Percentiles rank a stretch among this genome's conserved stretches.
Conservation (phyloP, 495 filamentous ascomycete species). For the Cryomyces minteri region DNA sequence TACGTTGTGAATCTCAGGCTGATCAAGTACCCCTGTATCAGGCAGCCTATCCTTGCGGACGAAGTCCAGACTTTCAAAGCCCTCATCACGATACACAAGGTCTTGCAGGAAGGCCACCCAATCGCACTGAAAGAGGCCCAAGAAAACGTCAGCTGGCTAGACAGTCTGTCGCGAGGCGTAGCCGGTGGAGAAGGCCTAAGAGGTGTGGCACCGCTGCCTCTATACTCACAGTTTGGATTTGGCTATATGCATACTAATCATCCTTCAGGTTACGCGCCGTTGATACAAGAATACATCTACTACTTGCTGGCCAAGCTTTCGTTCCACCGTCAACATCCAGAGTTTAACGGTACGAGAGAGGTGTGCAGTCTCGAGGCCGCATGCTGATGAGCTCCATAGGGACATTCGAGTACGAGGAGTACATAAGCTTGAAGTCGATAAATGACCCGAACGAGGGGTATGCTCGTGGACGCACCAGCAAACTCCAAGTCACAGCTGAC, state of each 20-base stretch:
- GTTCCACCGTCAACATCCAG: conserved; percentile 90
- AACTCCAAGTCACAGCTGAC: background rate
- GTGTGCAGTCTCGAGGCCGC: background rate
- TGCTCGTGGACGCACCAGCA: background rate
- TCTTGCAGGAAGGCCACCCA: conserved; percentile 90
- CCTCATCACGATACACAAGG: conserved; percentile 58
- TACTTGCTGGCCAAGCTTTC: conserved; percentile 82
- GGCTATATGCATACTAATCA: too few relatives aligned
- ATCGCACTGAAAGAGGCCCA: conserved; percentile 75
- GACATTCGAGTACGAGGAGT: conserved; percentile 95
- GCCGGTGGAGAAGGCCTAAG: conserved; percentile 62
- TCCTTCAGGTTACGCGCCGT: conserved; percentile 57
- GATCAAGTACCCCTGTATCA: conserved; percentile 15
- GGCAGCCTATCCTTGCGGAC: conserved; percentile 89
- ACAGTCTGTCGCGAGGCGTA: conserved; percentile 75
- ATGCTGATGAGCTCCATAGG: conserved; percentile 21
- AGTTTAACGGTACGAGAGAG: conserved; percentile 66
- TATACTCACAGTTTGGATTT: background rate
- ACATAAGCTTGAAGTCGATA: conserved; percentile 92
- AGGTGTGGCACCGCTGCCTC: conserved; percentile 24
- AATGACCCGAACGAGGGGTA: conserved; percentile 95
- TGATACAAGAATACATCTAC: conserved; percentile 91
- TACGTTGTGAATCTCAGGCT: background rate
- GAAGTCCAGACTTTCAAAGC: conserved; percentile 43
- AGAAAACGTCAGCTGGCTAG: conserved; percentile 75